Evolutionary conservation across 495 filamentous ascomycete genomes (phyloP), one percentile per base, ranked within the genome.

Genomic region (Penicillium longicatenatum): DNA sequence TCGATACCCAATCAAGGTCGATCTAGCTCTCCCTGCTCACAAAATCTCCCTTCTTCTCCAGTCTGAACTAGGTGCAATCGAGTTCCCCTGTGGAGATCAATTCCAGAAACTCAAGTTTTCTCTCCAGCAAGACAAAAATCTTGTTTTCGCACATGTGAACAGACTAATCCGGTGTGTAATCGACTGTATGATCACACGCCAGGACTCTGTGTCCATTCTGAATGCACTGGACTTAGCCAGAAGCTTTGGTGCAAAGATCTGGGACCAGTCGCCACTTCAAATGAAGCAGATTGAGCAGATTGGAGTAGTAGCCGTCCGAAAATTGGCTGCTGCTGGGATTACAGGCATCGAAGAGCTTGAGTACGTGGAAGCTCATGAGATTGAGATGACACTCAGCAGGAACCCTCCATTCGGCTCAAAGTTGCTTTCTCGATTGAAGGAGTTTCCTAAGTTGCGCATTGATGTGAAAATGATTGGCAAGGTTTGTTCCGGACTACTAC

Each of bases 21-120:
- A 87, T 39, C 68, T 97, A 46, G 80, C 81, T 1, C 77, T 84
- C 12, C 79, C 85, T 10, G 80, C 84, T 26, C 94, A 98, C 70
- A 98, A 98, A 62, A 80, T 91, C n/a, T 94, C 87, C 21, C 75
- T 98, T 14, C 81, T 98, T 37, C 79, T 97, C 10, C 95, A 98
- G 71, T 80, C 82, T 14, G 85, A 91, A 54, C 85, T 98, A 10
- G 89, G 91, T 11, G 82, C 79, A 35, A 76, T 92, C 11, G 91
- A 96, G 2, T 83, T 88, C 31, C 87, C 89, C 1, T 76, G 71
- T 33, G 82, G 84, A 2, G 82, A 88, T 22, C 82, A 87, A 26
- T 81, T 80, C 22, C 72, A 77, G 12, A 89, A 86, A 49, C 77
- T 86, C 54, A 86, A 79, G 47, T 75, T 77, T 16, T 81, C 88